Conservation (phyloP, 768 basidiomycete genomes). For the Boletus tylopilopsis region DNA sequence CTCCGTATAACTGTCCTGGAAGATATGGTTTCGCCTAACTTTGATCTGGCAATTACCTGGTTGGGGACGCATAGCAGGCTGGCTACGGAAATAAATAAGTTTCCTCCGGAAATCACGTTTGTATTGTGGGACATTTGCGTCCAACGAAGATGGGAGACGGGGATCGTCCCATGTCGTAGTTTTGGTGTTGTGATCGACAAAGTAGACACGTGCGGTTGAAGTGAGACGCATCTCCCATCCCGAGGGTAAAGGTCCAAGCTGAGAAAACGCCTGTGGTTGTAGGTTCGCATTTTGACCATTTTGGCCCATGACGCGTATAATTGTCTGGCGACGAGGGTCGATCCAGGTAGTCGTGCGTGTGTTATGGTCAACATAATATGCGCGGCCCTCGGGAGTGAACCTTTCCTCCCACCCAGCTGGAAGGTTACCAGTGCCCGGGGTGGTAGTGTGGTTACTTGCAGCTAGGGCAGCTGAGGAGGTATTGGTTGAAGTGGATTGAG, state of each 20-base stretch:
- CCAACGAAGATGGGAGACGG: slow-evolving; percentile 89
- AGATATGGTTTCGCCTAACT: slow-evolving; percentile 96
- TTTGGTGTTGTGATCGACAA: slow-evolving; percentile 99
- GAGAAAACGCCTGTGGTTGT: slow-evolving; percentile 94
- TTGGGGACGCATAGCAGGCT: slow-evolving; percentile 96
- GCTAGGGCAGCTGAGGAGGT: slow-evolving; percentile 48
- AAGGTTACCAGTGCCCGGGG: slow-evolving; percentile 79
- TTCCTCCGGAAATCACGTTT: slow-evolving; percentile 99
- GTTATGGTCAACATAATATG: slow-evolving; percentile 99
- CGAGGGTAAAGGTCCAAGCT: slow-evolving; percentile 93
- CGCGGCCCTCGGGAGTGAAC: slow-evolving; percentile 96
- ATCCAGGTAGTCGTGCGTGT: slow-evolving; percentile 99
- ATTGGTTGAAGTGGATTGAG: slow-evolving; percentile 28
- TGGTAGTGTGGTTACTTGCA: slow-evolving; percentile 47
- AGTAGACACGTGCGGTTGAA: slow-evolving; percentile 96
- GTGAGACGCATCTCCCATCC: slow-evolving; percentile 99
- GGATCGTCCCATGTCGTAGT: slow-evolving; percentile 99
- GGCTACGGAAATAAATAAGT: slow-evolving; percentile 98
- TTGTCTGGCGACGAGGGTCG: slow-evolving; percentile 93
- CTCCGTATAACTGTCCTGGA: slow-evolving; percentile 99
- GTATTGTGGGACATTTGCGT: slow-evolving; percentile 98
- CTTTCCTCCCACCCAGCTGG: slow-evolving; percentile 99
- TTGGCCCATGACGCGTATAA: slow-evolving; percentile 95
- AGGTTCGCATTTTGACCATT: slow-evolving; percentile 82
- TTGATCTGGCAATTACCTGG: slow-evolving; percentile 99